Conservation (phyloP, 2,329 filamentous ascomycete species). For the Arachnomyces sp. region DNA sequence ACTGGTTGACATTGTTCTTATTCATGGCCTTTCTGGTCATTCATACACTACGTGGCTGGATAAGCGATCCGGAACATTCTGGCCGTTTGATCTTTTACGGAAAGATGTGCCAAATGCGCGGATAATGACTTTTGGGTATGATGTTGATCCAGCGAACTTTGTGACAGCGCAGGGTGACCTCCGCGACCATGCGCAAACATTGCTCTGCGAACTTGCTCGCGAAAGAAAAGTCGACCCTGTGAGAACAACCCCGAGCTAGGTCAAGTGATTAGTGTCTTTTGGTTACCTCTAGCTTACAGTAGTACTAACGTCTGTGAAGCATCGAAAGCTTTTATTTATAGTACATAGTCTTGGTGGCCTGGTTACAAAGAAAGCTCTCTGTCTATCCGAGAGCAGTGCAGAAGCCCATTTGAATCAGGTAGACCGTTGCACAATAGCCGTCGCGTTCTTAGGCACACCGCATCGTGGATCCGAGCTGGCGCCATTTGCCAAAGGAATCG, state of each 20-base stretch:
- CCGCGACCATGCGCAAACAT: no score
- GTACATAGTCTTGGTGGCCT: constrained; percentile 2
- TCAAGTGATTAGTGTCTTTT: no score
- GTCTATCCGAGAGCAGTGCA: not conserved
- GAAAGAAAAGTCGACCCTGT: no score
- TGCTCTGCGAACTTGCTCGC: no score
- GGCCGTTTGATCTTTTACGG: constrained; percentile 14
- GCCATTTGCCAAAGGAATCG: constrained; percentile 1
- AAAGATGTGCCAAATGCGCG: constrained; percentile 6
- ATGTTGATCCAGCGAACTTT: constrained; percentile 2
- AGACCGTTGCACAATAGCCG: not conserved
- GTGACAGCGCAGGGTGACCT: not conserved
- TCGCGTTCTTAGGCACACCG: constrained; percentile 9
- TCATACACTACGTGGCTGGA: constrained; percentile 13
- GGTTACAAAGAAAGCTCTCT: constrained; percentile 1
- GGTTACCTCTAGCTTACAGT: no score
- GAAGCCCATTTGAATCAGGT: not conserved
- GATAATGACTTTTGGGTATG: constrained; percentile 12
- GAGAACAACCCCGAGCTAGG: no score
- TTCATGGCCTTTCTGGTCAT: constrained; percentile 15
- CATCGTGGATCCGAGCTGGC: constrained; percentile 4
- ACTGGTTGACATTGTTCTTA: constrained; percentile 10
- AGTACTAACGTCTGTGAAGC: constrained; percentile 3
- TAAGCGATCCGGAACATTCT: constrained; percentile 3
- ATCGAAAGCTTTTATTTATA: constrained; percentile 10